phyloP scores from a whole-genome alignment of 2,329 filamentous ascomycete species.

The Tolypocladium inflatum region DNA sequence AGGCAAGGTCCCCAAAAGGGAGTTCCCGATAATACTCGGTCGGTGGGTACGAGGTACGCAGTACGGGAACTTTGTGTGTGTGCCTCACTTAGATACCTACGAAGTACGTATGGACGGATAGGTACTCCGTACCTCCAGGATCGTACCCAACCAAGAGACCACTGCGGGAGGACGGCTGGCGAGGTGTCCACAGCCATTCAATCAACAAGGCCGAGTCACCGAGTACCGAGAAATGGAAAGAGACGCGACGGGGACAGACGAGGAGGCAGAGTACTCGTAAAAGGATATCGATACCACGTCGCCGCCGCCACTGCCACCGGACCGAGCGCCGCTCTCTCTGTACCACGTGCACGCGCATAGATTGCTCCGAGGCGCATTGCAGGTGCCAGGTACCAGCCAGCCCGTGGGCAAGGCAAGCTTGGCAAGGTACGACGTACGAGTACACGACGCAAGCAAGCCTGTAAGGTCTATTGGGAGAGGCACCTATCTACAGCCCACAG shows the following conservation, averaged over 20 bases:
- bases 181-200: too few species aligned
- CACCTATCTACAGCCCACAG: too few species aligned
- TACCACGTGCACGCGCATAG: neutral
- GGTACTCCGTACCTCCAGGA: too few species aligned
- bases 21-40: neutral
- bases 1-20: neutral
- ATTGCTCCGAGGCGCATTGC: neutral
- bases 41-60: neutral
- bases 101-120: too few species aligned
- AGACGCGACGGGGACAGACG: neutral
- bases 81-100: too few species aligned
- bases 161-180: too few species aligned
- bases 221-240: neutral
- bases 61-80: too few species aligned
- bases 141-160: too few species aligned
- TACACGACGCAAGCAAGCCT: neutral
- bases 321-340: neutral
- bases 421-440: too few species aligned
- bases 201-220: neutral
- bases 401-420: too few species aligned
- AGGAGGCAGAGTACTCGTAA: too few species aligned
- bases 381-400: neutral
- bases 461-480: too few species aligned
- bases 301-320: neutral
- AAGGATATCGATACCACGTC: neutral